Evolutionary conservation across 441 rosid species (phyloP).

Genomic region (Syzygium malaccense): DNA sequence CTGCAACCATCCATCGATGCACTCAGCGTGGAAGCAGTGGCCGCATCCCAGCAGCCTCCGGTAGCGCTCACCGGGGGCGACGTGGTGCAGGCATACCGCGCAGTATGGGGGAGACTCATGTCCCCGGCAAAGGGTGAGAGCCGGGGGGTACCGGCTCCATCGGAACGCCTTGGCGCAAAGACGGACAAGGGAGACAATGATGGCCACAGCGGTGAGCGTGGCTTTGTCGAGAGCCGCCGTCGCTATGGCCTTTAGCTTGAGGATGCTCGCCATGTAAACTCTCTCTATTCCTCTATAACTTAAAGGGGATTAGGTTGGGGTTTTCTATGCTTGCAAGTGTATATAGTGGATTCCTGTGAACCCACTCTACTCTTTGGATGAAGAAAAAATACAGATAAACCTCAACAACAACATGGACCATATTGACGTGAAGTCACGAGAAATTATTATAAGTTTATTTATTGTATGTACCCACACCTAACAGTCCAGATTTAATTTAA

Average conservation of each 20-base stretch:
- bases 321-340: background rate
- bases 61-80: conserved; percentile 16
- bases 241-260: background rate
- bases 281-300: background rate
- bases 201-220: background rate
- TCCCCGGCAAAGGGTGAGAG: background rate
- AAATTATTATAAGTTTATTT: background rate
- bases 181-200: background rate
- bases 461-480: background rate
- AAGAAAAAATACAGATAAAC: background rate
- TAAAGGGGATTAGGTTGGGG: background rate
- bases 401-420: background rate
- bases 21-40: conserved; percentile 38
- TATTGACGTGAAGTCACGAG: background rate
- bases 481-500: background rate
- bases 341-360: background rate
- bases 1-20: conserved; percentile 35
- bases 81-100: conserved; percentile 23
- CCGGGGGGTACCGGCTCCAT: background rate
- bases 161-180: background rate
- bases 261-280: background rate
- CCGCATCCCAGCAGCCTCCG: conserved; percentile 27
- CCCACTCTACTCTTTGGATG: background rate
- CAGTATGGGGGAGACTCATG: conserved; percentile 15
- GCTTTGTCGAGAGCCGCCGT: background rate